Evolutionary conservation across 1,284 basidiomycete species (phyloP), one percentile per base, ranked within the genome.

Genomic region (Boletus hoseneyae): DNA sequence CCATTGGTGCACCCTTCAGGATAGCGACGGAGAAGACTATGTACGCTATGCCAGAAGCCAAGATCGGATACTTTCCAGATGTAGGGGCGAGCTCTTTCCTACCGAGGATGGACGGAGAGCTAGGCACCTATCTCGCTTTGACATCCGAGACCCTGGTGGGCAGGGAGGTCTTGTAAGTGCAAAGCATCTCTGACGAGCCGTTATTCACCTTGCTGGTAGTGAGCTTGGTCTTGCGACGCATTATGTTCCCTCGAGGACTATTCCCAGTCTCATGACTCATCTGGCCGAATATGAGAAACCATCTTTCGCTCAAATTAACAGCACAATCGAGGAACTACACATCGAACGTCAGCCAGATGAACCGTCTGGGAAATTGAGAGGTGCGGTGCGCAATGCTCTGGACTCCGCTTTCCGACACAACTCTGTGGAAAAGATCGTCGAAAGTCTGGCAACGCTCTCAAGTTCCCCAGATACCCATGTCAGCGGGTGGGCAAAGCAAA

Each of bases 1-100:
- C 85, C 29, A 83, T 89, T n/a, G 84, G 90, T 55, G 95, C 94
- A 4, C 82, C 86, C 0, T 93, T 99, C 72, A 81, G 97, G 54
- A 80, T 99, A 51, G 95, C 95, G 4, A 98, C 97, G 4, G 93
- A 97, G 69, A 89, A 89, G 39, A 97, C 96, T 0, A 56, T 80
- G 1, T 91, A 95, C 65, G 90, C 94, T n/a, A 99, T 99, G 96
- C 97, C 97, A 32, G 94, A 97, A 72, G 91, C 91, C 19, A 93
- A 90, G 66, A 95, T 96, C 57, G 93, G 90, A 36, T 90, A 87
- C 61, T 85, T 77, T 60, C 93, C 93, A 27, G 93, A 96, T 69
- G 96, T 99, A 43, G 97, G 97, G 33, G 90, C 89, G 37, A 94
- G 83, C 59, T 90, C 87, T 72, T 94, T 93, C 72, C 76, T 99